A percentile compares a stretch with the other conserved stretches of the same genome.
phyloP scores from a whole-genome alignment of 495 filamentous ascomycete species.

The Lophiostoma macrostomum region DNA sequence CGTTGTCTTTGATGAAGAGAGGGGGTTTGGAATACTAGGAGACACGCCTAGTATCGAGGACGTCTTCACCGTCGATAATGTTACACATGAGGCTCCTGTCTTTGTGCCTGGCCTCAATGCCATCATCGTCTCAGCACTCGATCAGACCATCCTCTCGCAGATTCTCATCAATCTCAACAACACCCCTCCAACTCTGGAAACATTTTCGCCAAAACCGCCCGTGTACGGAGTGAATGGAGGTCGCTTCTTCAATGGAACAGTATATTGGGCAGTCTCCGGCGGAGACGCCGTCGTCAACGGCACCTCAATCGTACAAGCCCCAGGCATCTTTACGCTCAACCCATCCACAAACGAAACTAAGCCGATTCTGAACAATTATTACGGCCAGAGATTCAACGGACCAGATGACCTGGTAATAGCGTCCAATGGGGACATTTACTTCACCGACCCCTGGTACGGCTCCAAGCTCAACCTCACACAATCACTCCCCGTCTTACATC shows the following conservation, averaged over 20 bases:
- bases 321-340: slow-evolving; percentile 30
- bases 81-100: slow-evolving; percentile 46
- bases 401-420: slow-evolving; percentile 32
- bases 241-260: slow-evolving; percentile 23
- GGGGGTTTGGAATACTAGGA: slow-evolving; percentile 41
- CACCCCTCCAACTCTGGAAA: slow-evolving; percentile 14
- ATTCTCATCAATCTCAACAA: slow-evolving; percentile 21
- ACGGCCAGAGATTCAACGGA: slow-evolving; percentile 32
- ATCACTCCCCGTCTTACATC: slow-evolving; percentile 46
- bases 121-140: slow-evolving; percentile 33
- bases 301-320: not conserved
- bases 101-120: slow-evolving; percentile 43
- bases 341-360: slow-evolving; percentile 25
- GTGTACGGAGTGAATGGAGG: slow-evolving; percentile 30
- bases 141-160: not conserved
- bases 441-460: slow-evolving; percentile 51
- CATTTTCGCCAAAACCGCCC: slow-evolving; percentile 25
- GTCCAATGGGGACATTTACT: slow-evolving; percentile 49
- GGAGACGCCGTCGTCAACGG: not conserved
- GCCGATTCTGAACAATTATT: slow-evolving; percentile 33
- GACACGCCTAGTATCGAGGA: slow-evolving; percentile 35
- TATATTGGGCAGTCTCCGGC: slow-evolving; percentile 24
- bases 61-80: slow-evolving; percentile 38
- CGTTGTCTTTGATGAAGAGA: slow-evolving; percentile 44
- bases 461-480: slow-evolving; percentile 46